Conservation (phyloP, 108 stramenopile genomes). For the Seminavis robusta region DNA sequence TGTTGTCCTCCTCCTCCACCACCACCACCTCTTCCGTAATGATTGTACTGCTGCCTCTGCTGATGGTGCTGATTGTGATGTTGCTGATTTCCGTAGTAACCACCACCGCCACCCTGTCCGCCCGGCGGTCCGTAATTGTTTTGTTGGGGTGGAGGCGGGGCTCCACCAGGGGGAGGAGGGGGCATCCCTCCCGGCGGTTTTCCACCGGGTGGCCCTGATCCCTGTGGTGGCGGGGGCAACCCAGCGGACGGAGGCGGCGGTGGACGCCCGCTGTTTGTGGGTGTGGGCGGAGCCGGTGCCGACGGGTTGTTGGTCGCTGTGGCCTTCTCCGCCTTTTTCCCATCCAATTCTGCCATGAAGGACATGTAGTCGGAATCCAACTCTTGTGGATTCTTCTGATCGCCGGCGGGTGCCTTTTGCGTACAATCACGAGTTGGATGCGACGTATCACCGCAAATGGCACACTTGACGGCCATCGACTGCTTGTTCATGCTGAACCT, state of each 20-base stretch:
- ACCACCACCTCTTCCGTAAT: constrained; percentile 13
- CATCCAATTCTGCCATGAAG: constrained; percentile 98
- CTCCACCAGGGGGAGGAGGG: constrained; percentile 20
- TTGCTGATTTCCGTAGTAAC: constrained; percentile 22
- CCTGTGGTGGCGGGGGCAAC: not conserved
- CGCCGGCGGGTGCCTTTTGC: constrained; percentile 26
- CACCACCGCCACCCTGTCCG: constrained; percentile 11
- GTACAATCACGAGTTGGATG: constrained; percentile 98
- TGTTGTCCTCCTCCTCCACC: constrained; percentile 6
- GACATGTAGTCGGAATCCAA: constrained; percentile 90
- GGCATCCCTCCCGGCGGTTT: constrained; percentile 5
- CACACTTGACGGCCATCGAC: constrained; percentile 81
- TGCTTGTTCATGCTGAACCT: constrained; percentile 47
- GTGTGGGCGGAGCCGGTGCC: constrained; percentile 8
- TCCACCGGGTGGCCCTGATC: not conserved
- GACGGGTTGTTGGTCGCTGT: constrained; percentile 10
- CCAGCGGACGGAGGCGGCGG: constrained; percentile 31
- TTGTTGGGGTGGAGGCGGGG: constrained; percentile 21
- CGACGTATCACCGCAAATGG: constrained; percentile 96
- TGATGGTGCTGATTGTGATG: constrained; percentile 25
- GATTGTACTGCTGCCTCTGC: constrained; percentile 21
- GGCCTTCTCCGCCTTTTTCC: constrained; percentile 42
- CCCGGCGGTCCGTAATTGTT: constrained; percentile 5
- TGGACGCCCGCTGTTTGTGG: constrained; percentile 20
- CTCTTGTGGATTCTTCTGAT: constrained; percentile 52